Conservation (phyloP, 331 rosid species). For the Malus hybrid region DNA sequence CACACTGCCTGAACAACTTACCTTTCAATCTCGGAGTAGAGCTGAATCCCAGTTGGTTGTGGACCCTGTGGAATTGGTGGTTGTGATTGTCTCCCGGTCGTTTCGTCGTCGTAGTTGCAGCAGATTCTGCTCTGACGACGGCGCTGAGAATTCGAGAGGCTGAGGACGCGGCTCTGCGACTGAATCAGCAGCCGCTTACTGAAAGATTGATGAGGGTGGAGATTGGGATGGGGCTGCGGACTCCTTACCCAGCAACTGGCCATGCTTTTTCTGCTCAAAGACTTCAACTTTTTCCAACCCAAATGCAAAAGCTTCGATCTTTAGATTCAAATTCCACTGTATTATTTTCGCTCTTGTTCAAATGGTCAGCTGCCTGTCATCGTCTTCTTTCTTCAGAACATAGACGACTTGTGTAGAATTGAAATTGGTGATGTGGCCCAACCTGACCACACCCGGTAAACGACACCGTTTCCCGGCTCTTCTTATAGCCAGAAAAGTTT, state of each 20-base stretch:
- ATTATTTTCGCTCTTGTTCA: neutral
- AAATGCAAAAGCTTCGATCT: neutral
- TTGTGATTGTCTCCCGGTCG: slow-evolving; percentile 11
- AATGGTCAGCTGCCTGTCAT: neutral
- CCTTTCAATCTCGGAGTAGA: slow-evolving; percentile 76
- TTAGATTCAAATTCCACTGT: neutral
- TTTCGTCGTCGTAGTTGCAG: slow-evolving; percentile 30
- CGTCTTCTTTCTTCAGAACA: neutral
- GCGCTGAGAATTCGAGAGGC: slow-evolving; percentile 2
- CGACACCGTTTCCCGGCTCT: neutral
- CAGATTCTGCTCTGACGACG: slow-evolving; percentile 20
- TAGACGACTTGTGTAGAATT: neutral
- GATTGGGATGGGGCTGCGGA: slow-evolving; percentile 9
- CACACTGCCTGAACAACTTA: neutral
- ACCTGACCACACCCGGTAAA: neutral
- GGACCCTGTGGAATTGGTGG: slow-evolving; percentile 24
- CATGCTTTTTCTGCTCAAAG: slow-evolving; percentile 9
- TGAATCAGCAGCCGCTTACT: slow-evolving; percentile 5
- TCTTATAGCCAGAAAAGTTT: neutral
- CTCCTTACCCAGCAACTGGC: slow-evolving; percentile 22
- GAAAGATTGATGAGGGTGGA: neutral
- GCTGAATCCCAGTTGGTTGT: slow-evolving; percentile 52
- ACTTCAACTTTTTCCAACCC: neutral
- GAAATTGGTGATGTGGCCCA: neutral
- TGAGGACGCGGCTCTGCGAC: neutral